Conservation (phyloP, 1,284 basidiomycete genomes). For the Leccinum pseudoinsigne region DNA sequence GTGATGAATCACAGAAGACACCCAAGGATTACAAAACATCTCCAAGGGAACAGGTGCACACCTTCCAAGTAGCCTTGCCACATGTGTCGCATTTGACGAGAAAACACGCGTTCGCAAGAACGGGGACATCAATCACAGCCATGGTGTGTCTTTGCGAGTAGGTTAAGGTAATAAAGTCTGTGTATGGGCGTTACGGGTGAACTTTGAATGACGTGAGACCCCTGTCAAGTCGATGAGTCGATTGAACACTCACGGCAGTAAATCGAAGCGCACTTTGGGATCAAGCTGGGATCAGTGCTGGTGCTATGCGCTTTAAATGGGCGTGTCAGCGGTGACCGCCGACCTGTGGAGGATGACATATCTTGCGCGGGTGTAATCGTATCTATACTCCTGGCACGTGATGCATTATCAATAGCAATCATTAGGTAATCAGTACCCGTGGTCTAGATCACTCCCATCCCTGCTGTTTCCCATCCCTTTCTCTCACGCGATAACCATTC, state of each 20-base stretch:
- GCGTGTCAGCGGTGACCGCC: background rate
- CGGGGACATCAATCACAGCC: conserved; percentile 22
- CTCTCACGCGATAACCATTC: conserved; percentile 46
- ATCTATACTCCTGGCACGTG: background rate
- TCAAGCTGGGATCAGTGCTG: background rate
- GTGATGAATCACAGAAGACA: conserved; percentile 15
- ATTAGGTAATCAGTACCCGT: background rate
- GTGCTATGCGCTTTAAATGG: background rate
- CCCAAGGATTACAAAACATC: conserved; percentile 18
- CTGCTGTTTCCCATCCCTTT: conserved; percentile 21
- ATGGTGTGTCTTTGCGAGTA: conserved; percentile 29
- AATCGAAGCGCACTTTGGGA: background rate
- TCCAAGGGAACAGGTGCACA: conserved; percentile 39
- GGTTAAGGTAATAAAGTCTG: conserved; percentile 37
- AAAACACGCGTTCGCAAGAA: conserved; percentile 56
- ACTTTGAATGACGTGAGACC: conserved; percentile 24
- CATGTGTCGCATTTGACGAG: conserved; percentile 60
- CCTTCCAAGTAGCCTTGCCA: conserved; percentile 75
- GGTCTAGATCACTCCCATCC: conserved; percentile 1
- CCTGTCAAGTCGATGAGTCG: conserved; percentile 15
- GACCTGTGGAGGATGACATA: background rate
- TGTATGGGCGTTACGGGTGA: conserved; percentile 13
- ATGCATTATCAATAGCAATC: background rate
- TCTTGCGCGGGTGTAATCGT: background rate
- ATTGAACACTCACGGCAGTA: conserved; percentile 11